Evolutionary conservation across 768 basidiomycete species (phyloP).

Genomic region (Trametes maxima): DNA sequence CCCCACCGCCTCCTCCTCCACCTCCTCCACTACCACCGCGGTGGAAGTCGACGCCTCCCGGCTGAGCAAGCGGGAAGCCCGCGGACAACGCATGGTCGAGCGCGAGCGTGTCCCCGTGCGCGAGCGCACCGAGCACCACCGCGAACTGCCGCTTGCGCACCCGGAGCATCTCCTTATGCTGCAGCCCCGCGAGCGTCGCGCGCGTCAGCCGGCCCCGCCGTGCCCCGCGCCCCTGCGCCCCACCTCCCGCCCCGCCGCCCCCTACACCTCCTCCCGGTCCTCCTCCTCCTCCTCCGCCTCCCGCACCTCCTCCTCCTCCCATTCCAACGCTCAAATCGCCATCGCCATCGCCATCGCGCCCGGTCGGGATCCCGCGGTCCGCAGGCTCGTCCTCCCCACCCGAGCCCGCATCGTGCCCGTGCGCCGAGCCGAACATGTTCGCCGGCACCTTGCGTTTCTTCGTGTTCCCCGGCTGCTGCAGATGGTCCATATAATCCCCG

Average conservation of each 20-base stretch:
- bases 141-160: constrained; percentile 70
- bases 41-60: constrained; percentile 28
- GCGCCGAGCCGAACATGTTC: constrained; percentile 47
- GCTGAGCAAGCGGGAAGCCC: constrained; percentile 41
- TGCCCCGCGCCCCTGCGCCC: constrained; percentile 8
- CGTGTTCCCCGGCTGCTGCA: constrained; percentile 78
- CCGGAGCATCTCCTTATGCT: constrained; percentile 75
- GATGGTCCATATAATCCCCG: constrained; percentile 67
- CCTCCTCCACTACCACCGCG: constrained; percentile 17
- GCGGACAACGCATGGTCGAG: constrained; percentile 77
- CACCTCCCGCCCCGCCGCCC: too few species aligned
- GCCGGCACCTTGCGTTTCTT: constrained; percentile 89
- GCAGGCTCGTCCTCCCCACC: constrained; percentile 46
- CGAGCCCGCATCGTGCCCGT: constrained; percentile 46
- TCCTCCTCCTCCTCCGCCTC: constrained; percentile 28
- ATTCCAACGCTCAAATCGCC: not conserved
- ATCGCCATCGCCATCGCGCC: constrained; percentile 27
- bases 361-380: constrained; percentile 33
- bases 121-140: constrained; percentile 66
- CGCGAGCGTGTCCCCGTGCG: constrained; percentile 69
- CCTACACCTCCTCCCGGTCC: not conserved
- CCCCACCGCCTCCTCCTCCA: too few species aligned
- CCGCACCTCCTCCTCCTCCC: constrained; percentile 15
- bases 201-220: constrained; percentile 53
- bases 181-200: constrained; percentile 68